These are phyloP conservation scores for Amphirosellinia nigrospora DNA, from an alignment of 495 filamentous ascomycete genomes.

Conservation along the genomic window DNA sequence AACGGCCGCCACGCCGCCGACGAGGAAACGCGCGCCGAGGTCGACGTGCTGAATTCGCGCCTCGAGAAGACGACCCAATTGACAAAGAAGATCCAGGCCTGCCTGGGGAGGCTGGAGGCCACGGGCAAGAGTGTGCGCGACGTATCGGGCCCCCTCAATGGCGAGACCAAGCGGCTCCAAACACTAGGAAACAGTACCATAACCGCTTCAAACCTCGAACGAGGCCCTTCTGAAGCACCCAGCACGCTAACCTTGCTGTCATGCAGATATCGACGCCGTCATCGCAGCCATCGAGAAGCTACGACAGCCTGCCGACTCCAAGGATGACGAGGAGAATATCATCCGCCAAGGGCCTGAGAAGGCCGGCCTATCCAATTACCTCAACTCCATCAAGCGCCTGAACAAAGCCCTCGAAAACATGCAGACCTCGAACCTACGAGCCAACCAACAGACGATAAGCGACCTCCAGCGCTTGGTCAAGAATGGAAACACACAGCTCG, in stretches of 20 bases:
- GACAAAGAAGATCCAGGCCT: constrained; percentile 92
- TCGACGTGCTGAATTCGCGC: constrained; percentile 69
- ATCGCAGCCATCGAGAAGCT: constrained; percentile 85
- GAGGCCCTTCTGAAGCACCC: background rate
- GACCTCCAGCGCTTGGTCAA: constrained; percentile 80
- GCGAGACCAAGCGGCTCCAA: constrained; percentile 89
- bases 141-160: constrained; percentile 90
- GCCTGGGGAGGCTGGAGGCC: constrained; percentile 80
- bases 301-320: constrained; percentile 84
- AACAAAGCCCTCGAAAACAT: constrained; percentile 81
- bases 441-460: constrained; percentile 86
- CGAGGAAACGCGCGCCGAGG: constrained; percentile 69
- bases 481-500: constrained; percentile 78
- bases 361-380: constrained; percentile 81
- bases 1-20: constrained; percentile 58
- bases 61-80: constrained; percentile 71
- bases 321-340: constrained; percentile 86
- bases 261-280: constrained; percentile 79
- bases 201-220: too few relatives aligned
- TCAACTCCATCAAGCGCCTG: constrained; percentile 85
- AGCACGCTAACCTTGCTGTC: constrained; percentile 19
- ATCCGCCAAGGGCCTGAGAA: constrained; percentile 84
- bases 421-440: constrained; percentile 82
- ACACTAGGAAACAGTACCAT: constrained; percentile 72
- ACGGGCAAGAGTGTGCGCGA: constrained; percentile 89